Evolutionary conservation across 2,329 filamentous ascomycete species (phyloP), one percentile per base, ranked within the genome.

Genomic region (Diaporthe destruens): DNA sequence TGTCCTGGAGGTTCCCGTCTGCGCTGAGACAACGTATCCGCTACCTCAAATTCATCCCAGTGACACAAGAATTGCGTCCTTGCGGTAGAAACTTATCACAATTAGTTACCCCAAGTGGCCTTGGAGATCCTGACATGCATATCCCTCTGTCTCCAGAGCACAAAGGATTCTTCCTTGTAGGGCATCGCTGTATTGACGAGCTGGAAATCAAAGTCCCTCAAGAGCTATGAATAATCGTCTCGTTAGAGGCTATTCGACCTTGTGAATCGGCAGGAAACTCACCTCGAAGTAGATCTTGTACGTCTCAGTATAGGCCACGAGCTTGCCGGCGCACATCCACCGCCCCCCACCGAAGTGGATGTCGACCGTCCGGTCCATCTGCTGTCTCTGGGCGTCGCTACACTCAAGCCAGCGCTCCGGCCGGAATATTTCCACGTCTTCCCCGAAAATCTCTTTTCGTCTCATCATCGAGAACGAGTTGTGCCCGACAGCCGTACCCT

Each of bases 361-460:
- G 51, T 82, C 82, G 57, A 81, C 74, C 0, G 78, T 81, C 7
- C 76, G 76, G 57, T 81, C 76, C 78, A 82, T 83, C 23, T 76
- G 74, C 25, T 74, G 76, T 66, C 79, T 76, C 39, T 78, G 76
- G 0, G 77, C 76, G 1, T 71, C 72, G 7, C 86, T 89, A 3
- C 87, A 76, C 6, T 79, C 82, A 39, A 82, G 79, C 90, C 90
- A 92, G 34, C 90, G 85, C 76, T 91, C 89, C 0, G 90, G 90
- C 2, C 85, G 82, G 79, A 91, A 92, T 2, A 84, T 79, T 12
- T 90, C 87, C 1, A 88, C 89, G 74, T 91, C 87, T 0, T 83
- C 77, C 5, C 90, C 90, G 23, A 74, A 75, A 4, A 76, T 47
- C 6, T 71, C 76, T 8, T 44, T 29, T 6, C 61, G 29, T 29